phyloP scores from a whole-genome alignment of 306 rosid genomes.

The Geum urbanum region DNA sequence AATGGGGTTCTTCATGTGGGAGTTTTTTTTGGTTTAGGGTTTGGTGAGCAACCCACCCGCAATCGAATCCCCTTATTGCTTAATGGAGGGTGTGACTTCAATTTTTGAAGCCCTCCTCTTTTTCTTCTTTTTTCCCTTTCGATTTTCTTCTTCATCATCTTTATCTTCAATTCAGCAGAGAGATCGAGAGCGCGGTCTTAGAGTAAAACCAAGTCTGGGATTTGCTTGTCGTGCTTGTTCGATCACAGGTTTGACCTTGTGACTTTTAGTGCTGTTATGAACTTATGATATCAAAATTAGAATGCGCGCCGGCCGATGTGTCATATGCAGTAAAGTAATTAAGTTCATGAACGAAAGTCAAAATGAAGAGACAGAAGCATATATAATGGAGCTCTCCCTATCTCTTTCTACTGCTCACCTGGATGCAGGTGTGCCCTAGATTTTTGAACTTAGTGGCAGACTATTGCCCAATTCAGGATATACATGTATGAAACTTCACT shows the following conservation, averaged over 20 bases:
- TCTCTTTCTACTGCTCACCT: slow-evolving; percentile 5
- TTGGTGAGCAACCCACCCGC: slow-evolving; percentile 64
- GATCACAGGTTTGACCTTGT: slow-evolving; percentile 52
- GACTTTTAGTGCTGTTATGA: slow-evolving; percentile 39
- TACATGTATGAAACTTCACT: slow-evolving; percentile 2
- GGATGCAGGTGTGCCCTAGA: not conserved
- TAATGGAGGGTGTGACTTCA: slow-evolving; percentile 8
- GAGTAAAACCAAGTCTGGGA: slow-evolving; percentile 35
- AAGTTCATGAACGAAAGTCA: slow-evolving; percentile 21
- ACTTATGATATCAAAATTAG: not conserved
- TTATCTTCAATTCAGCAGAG: not conserved
- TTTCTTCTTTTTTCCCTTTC: not conserved
- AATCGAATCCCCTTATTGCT: slow-evolving; percentile 31
- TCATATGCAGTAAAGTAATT: not conserved
- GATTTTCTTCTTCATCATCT: not conserved
- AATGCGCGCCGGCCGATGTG: slow-evolving; percentile 16
- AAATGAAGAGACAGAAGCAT: slow-evolving; percentile 3
- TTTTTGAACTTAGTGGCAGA: not conserved
- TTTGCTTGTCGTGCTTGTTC: slow-evolving; percentile 11
- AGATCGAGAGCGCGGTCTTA: not conserved
- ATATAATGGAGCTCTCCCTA: not conserved
- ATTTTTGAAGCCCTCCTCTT: not conserved
- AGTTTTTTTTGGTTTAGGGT: slow-evolving; percentile 37
- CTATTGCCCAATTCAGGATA: not conserved
- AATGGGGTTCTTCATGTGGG: slow-evolving; percentile 40